Evolutionary conservation across 2,329 filamentous ascomycete species (phyloP).

Genomic region (Cadophora sp.): DNA sequence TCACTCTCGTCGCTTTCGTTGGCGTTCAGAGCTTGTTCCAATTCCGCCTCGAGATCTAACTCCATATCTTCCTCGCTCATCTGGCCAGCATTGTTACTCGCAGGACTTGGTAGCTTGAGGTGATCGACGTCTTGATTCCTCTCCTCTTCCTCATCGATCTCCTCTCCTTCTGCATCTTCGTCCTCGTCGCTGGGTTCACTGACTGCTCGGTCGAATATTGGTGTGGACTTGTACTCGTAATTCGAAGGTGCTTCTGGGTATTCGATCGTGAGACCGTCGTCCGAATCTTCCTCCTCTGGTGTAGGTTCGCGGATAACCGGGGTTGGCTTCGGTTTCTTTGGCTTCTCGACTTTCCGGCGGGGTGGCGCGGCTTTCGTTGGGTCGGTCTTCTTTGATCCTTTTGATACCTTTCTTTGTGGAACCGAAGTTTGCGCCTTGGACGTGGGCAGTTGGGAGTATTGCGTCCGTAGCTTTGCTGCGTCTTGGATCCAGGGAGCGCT

Average conservation of each 20-base stretch:
- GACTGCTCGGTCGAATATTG: constrained; percentile 38
- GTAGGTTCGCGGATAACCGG: constrained; percentile 40
- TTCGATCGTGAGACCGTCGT: constrained; percentile 64
- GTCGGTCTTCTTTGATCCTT: constrained; percentile 40
- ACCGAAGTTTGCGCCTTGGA: constrained; percentile 29
- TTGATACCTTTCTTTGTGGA: constrained; percentile 39
- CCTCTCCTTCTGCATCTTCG: constrained; percentile 55
- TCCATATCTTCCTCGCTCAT: constrained; percentile 45
- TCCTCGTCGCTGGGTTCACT: constrained; percentile 53
- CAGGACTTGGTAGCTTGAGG: constrained; percentile 62
- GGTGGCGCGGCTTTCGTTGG: constrained; percentile 41
- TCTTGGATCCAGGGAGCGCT: constrained; percentile 71
- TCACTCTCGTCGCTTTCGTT: constrained; percentile 44
- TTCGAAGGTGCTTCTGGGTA: constrained; percentile 58
- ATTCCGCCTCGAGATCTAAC: constrained; percentile 44
- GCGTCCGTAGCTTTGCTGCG: constrained; percentile 65
- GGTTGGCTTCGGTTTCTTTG: constrained; percentile 45
- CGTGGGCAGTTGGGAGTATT: constrained; percentile 67
- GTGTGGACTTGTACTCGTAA: constrained; percentile 38
- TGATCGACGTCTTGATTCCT: constrained; percentile 47
- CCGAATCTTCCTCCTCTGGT: constrained; percentile 54
- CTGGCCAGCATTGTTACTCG: constrained; percentile 47
- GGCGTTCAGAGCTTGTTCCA: constrained; percentile 43
- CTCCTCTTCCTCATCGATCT: constrained; percentile 48
- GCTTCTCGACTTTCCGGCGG: constrained; percentile 43